phyloP scores from a whole-genome alignment of 148 eudicot species.

The Rhododendron vialii region DNA sequence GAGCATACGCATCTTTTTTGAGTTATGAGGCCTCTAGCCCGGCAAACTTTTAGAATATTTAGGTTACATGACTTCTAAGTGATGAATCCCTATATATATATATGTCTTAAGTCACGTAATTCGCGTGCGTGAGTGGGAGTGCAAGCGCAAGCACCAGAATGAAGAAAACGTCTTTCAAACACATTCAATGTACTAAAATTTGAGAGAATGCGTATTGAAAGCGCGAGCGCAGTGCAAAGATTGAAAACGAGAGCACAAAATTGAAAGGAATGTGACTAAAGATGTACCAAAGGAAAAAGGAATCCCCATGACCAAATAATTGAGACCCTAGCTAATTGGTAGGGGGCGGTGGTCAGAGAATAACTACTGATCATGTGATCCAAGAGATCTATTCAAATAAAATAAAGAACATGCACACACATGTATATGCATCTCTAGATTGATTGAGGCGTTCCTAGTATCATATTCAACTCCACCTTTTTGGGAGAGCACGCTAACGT shows the following conservation, averaged over 20 bases:
- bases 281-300: not conserved
- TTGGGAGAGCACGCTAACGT: not conserved
- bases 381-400: constrained; percentile 2
- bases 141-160: no score
- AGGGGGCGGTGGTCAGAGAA: constrained; percentile 6
- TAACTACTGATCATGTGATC: constrained; percentile 6
- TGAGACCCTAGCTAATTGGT: not conserved
- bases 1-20: not conserved
- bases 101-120: not conserved
- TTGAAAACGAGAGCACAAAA: not conserved
- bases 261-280: no score
- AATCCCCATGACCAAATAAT: constrained; percentile 4
- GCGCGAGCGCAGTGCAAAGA: not conserved
- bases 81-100: not conserved
- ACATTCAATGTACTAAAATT: no score
- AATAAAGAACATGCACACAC: not conserved
- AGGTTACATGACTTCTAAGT: not conserved
- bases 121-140: no score
- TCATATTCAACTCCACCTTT: not conserved
- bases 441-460: not conserved
- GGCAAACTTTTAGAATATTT: not conserved
- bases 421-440: not conserved
- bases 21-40: not conserved
- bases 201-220: not conserved
- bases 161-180: no score